These are phyloP conservation scores for Huntiella moniliformis DNA, from an alignment of 2,329 filamentous ascomycete species.

Conservation along the genomic window DNA sequence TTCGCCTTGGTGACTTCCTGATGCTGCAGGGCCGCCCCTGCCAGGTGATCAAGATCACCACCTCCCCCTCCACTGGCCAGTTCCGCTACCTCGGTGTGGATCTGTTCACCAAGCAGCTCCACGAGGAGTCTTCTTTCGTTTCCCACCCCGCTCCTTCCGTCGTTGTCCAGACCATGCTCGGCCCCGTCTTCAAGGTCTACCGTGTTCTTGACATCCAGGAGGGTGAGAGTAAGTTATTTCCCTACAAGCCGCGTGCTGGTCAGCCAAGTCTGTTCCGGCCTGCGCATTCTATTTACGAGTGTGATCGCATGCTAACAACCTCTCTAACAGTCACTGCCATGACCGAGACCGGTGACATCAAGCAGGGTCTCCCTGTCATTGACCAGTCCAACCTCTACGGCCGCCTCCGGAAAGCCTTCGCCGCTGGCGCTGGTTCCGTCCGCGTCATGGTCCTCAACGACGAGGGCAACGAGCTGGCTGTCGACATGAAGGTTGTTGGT, in stretches of 20 bases:
- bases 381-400: conserved; percentile 81
- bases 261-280: neutral
- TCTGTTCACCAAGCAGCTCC: conserved; percentile 98
- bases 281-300: conserved; percentile 6
- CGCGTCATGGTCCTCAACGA: conserved; percentile 93
- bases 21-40: conserved; percentile 97
- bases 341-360: conserved; percentile 97
- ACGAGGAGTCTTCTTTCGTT: conserved; percentile 96
- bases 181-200: conserved; percentile 99
- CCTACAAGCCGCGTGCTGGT: neutral
- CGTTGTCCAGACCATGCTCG: conserved; percentile 97
- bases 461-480: conserved; percentile 78
- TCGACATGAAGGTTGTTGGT: conserved; percentile 98
- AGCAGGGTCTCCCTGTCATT: conserved; percentile 82
- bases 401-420: conserved; percentile 68
- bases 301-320: conserved; percentile 11
- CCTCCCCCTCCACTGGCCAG: conserved; percentile 92
- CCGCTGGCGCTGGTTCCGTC: conserved; percentile 80
- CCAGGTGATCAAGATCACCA: conserved; percentile 99
- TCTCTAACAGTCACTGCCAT: conserved; percentile 56
- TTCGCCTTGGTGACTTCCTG: conserved; percentile 95
- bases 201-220: conserved; percentile 93
- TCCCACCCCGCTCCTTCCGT: conserved; percentile 93
- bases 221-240: conserved; percentile 26
- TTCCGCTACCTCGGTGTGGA: conserved; percentile 99